Evolutionary conservation across 345 rosid species (phyloP).

Genomic region (Citrus inodora): DNA sequence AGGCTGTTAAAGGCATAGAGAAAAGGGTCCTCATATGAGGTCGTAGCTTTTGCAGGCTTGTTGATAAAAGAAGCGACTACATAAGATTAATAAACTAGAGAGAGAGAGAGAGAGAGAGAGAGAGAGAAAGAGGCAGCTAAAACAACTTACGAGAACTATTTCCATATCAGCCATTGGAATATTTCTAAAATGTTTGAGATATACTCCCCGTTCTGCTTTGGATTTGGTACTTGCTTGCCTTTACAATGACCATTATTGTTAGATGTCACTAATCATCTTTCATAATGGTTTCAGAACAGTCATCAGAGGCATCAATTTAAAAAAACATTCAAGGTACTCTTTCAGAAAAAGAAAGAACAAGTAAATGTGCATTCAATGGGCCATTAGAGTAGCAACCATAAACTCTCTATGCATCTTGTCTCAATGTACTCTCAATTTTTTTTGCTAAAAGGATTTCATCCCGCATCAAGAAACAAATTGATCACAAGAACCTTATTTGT

Average conservation of each 20-base stretch:
- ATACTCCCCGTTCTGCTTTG: slow-evolving; percentile 64
- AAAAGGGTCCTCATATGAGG: slow-evolving; percentile 12
- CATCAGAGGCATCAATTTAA: slow-evolving; percentile 3
- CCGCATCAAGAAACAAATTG: not conserved
- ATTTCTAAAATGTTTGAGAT: slow-evolving; percentile 91
- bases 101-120: slow-evolving; percentile 12
- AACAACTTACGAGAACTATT: slow-evolving; percentile 83
- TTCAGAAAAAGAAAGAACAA: not conserved
- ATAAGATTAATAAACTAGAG: not conserved
- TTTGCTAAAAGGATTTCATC: not conserved
- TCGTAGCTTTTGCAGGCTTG: slow-evolving; percentile 10
- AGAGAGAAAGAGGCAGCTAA: slow-evolving; percentile 12
- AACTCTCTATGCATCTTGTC: not conserved
- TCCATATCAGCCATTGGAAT: slow-evolving; percentile 99
- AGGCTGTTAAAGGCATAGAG: slow-evolving; percentile 50
- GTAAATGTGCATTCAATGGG: not conserved
- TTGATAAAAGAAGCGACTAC: not conserved
- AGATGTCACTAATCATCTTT: not conserved
- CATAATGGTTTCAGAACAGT: not conserved
- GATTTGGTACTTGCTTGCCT: slow-evolving; percentile 61
- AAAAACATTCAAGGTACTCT: not conserved
- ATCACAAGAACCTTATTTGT: not conserved
- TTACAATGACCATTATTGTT: slow-evolving; percentile 26
- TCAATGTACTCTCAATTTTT: not conserved
- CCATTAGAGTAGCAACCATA: not conserved